Conservation (phyloP, 2,329 filamentous ascomycete genomes). For the Ophiosphaerella narmari region DNA sequence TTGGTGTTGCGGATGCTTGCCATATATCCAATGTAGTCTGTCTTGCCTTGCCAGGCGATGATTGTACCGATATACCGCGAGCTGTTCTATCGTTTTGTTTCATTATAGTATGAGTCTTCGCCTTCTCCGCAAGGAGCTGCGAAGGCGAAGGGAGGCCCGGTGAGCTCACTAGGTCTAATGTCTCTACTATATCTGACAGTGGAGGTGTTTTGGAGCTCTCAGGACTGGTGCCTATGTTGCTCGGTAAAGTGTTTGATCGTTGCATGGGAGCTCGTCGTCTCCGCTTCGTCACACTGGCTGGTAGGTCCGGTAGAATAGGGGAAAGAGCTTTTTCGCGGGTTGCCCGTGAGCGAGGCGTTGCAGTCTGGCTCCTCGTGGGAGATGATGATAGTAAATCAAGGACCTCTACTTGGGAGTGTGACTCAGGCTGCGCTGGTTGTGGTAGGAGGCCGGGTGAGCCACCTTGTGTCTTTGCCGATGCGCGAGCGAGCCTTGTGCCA, state of each 20-base stretch:
- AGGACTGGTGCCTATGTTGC: conserved; percentile 8
- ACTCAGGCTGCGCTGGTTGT: conserved; percentile 3
- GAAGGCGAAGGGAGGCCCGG: conserved; percentile 29
- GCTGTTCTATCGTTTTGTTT: conserved; percentile 5
- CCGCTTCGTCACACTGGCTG: conserved; percentile 38
- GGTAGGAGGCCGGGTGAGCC: neutral
- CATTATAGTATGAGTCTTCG: conserved; percentile 15
- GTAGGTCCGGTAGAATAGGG: conserved; percentile 26
- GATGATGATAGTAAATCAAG: conserved; percentile 40
- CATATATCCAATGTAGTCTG: conserved; percentile 41
- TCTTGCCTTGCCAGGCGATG: conserved; percentile 23
- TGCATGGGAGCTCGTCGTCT: conserved; percentile 38
- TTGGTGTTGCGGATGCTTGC: conserved; percentile 33
- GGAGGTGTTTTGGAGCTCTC: conserved; percentile 26
- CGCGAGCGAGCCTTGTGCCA: conserved; percentile 24
- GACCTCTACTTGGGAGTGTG: conserved; percentile 7
- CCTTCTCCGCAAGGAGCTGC: conserved; percentile 30
- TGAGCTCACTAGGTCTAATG: conserved; percentile 32
- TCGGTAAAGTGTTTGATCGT: conserved; percentile 39
- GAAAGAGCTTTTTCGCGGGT: conserved; percentile 21
- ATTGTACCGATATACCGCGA: conserved; percentile 17
- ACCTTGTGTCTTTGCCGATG: conserved; percentile 25
- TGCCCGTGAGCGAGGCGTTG: neutral
- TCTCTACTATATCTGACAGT: conserved; percentile 27
- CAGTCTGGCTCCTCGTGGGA: conserved; percentile 15